Evolutionary conservation across 345 rosid genomes (phyloP).

Genomic region (Eutrema japonicum): DNA sequence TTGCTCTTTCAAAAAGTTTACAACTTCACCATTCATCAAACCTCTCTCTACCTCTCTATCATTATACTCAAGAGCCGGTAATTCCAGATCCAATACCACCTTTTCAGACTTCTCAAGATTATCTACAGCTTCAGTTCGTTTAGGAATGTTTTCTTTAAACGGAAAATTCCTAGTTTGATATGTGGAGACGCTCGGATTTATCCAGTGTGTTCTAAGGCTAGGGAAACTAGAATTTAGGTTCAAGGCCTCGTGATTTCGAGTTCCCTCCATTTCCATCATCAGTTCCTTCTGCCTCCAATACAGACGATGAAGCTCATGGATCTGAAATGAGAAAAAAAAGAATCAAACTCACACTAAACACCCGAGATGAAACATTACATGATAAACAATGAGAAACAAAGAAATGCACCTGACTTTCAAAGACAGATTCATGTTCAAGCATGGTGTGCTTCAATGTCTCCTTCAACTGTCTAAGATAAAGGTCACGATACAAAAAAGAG

Average conservation of each 20-base stretch:
- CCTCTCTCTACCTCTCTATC: slow-evolving; percentile 46
- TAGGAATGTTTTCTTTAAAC: slow-evolving; percentile 18
- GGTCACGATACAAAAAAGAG: slow-evolving; percentile 33
- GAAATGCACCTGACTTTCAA: slow-evolving; percentile 58
- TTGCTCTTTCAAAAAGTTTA: slow-evolving; percentile 28
- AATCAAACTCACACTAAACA: slow-evolving; percentile 33
- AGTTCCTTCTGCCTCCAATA: slow-evolving; percentile 60
- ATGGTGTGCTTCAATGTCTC: slow-evolving; percentile 55
- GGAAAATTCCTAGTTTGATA: slow-evolving; percentile 28
- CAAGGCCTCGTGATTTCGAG: slow-evolving; percentile 25
- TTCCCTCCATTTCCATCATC: slow-evolving; percentile 55
- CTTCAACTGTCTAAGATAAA: slow-evolving; percentile 43
- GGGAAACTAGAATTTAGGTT: slow-evolving; percentile 38
- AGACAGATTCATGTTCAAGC: slow-evolving; percentile 63
- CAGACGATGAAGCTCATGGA: slow-evolving; percentile 64
- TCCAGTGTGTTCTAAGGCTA: slow-evolving; percentile 34
- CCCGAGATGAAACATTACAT: background rate
- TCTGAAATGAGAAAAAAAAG: slow-evolving; percentile 40
- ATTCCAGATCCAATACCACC: slow-evolving; percentile 62
- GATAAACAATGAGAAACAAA: background rate
- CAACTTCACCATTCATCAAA: slow-evolving; percentile 29
- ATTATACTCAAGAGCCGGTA: slow-evolving; percentile 50
- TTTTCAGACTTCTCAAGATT: slow-evolving; percentile 48
- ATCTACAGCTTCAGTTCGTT: slow-evolving; percentile 33
- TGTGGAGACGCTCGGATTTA: slow-evolving; percentile 40